Base-by-base conservation (phyloP, 1,284 basidiomycete genomes). In the Thelephora terrestris region DNA sequence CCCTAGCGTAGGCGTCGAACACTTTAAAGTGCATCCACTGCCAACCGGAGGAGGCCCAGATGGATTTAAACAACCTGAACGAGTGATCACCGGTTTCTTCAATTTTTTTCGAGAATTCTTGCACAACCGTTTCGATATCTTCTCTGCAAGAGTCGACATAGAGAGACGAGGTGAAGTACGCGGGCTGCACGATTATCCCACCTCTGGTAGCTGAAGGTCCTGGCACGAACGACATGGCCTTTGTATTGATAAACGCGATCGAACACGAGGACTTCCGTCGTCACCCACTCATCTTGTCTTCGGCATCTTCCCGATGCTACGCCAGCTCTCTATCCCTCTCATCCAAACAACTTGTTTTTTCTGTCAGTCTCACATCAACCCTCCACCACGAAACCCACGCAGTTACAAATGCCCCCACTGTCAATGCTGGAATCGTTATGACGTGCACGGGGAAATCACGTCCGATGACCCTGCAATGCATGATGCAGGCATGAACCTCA, bases 401-500 rank as follows among this genome's bases (percentile, higher is more conserved):
- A 73, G 74, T 43, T 89, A 85, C 61, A 71, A 72, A 48, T 89
- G 85, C 53, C 65, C 76, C 4, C 63, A 73, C n/a, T 89, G 85
- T 57, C 65, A 65, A 29, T 85, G 82, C 57, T 79, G 76, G 78
- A 89, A 89, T 61, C 74, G 78, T 45, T 87, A 77, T 59, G 78
- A 85, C 57, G 61, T 68, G 20, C 63, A 68, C 17, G 91, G 89
- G 25, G 77, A 87, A 53, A 87, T 93, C 53, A 59, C 83, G 35
- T 87, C 86, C 1, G 83, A 91, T 55, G 81, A 90, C 49, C 85
- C 90, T n/a, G 88, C 88, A 0, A 92, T 91, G 86, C 80, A 87
- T 57, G 79, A 90, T 53, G 78, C 87, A 56, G 65, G 70, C 1
- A 57, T 91, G 50, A 94, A 94, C 61, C 56, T 65, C 1, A 63